phyloP scores from a whole-genome alignment of 2,329 filamentous ascomycete genomes.

The Diaporthe ilicicola region DNA sequence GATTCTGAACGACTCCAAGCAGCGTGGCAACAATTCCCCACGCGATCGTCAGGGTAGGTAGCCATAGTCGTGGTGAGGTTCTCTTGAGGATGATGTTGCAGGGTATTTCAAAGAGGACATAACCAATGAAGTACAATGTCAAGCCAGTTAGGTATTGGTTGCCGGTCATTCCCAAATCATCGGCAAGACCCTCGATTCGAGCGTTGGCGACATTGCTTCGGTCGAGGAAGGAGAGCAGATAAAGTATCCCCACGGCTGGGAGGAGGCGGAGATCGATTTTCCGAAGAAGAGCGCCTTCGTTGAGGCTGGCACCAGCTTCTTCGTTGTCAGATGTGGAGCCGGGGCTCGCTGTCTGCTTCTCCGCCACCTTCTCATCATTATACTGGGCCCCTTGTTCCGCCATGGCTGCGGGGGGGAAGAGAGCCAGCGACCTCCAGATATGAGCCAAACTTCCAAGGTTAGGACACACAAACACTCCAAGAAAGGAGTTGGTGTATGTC shows the following conservation, averaged over 20 bases:
- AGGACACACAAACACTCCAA: not conserved
- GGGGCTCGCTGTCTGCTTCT: conserved; percentile 9
- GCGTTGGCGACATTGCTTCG: conserved; percentile 69
- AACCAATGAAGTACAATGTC: conserved; percentile 72
- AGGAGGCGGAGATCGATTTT: conserved; percentile 63
- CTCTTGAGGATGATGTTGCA: conserved; percentile 70
- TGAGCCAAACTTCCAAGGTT: not conserved
- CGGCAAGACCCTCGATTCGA: conserved; percentile 62
- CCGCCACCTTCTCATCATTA: conserved; percentile 15
- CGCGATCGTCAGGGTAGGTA: conserved; percentile 63
- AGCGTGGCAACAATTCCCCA: conserved; percentile 65
- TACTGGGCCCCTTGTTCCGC: conserved; percentile 18
- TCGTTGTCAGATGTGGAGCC: conserved; percentile 24
- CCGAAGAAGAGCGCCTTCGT: conserved; percentile 65
- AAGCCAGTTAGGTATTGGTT: conserved; percentile 72
- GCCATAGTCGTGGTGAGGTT: conserved; percentile 65
- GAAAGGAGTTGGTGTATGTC: not conserved
- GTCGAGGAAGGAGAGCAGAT: conserved; percentile 65
- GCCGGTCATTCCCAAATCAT: conserved; percentile 62
- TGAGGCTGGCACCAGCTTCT: conserved; percentile 43
- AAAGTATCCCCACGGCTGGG: conserved; percentile 62
- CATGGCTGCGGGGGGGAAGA: not conserved
- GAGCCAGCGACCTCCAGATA: too few species aligned
- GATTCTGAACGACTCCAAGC: conserved; percentile 57
- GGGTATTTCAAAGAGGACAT: conserved; percentile 67